These are phyloP conservation scores for Parietaria judaica DNA, from an alignment of 306 rosid genomes.

Conservation along the genomic window DNA sequence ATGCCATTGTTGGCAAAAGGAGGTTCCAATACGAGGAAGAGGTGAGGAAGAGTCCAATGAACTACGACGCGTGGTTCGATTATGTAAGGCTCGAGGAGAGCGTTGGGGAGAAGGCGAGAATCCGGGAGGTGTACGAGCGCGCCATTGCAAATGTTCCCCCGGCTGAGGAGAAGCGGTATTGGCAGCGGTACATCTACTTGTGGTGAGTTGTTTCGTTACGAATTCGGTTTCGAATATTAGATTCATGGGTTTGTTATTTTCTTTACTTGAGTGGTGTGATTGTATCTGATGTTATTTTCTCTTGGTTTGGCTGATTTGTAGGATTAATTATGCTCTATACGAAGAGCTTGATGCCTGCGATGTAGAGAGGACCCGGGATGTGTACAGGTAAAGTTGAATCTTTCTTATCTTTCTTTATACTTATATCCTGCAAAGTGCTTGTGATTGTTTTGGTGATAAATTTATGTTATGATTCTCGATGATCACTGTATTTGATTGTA, in stretches of 20 bases:
- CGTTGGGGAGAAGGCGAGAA: conserved; percentile 61
- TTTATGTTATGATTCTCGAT: too few species aligned
- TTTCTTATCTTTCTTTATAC: background rate
- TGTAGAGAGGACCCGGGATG: conserved; percentile 69
- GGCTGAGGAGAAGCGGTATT: conserved; percentile 79
- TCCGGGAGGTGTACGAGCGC: conserved; percentile 74
- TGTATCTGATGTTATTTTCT: background rate
- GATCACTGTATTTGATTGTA: too few species aligned
- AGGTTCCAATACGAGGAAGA: conserved; percentile 88
- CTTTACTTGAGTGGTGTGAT: too few species aligned
- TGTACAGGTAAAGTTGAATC: conserved; percentile 49
- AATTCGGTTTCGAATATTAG: background rate
- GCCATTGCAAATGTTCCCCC: conserved; percentile 92
- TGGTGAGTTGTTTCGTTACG: conserved; percentile 38
- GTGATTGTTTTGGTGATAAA: too few species aligned
- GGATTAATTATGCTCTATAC: conserved; percentile 89
- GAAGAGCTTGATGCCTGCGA: conserved; percentile 87
- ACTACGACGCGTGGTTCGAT: conserved; percentile 85
- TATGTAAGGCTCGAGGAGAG: conserved; percentile 76
- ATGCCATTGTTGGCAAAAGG: conserved; percentile 84
- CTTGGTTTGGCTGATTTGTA: conserved; percentile 8
- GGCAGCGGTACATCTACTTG: conserved; percentile 88
- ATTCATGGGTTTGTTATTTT: background rate
- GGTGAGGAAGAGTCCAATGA: conserved; percentile 64
- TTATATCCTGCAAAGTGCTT: too few species aligned